phyloP scores from a whole-genome alignment of 1,139 yeast species.

The Magnusiomyces suaveolens region DNA sequence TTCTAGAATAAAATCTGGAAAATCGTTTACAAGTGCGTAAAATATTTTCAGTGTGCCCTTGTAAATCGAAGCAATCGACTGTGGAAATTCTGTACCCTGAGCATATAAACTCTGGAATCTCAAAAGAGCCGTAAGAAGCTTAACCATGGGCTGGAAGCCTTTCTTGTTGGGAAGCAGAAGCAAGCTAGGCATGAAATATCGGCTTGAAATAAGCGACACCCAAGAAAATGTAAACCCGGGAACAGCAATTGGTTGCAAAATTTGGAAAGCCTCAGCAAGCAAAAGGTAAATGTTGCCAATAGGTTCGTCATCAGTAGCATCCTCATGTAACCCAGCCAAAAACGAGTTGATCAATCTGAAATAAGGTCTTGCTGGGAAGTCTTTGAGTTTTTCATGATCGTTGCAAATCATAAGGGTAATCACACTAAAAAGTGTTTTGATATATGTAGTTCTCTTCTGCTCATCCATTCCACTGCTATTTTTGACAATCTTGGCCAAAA shows the following conservation, averaged over 20 bases:
- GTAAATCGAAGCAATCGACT: constrained; percentile 68
- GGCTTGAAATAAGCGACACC: constrained; percentile 82
- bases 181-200: constrained; percentile 77
- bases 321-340: constrained; percentile 42
- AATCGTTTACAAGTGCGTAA: constrained; percentile 73
- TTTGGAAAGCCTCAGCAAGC: constrained; percentile 59
- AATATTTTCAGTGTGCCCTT: constrained; percentile 79
- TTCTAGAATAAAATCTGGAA: constrained; percentile 75
- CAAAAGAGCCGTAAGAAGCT: constrained; percentile 56
- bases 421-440: constrained; percentile 56
- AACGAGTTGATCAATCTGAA: constrained; percentile 81
- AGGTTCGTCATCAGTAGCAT: constrained; percentile 29
- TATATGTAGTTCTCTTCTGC: constrained; percentile 22
- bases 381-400: constrained; percentile 59
- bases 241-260: constrained; percentile 78
- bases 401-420: constrained; percentile 59
- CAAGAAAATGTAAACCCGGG: constrained; percentile 96
- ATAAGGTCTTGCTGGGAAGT: constrained; percentile 82
- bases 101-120: constrained; percentile 48
- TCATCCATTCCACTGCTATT: constrained; percentile 37
- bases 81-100: constrained; percentile 41
- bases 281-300: constrained; percentile 45
- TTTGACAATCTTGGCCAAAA: constrained; percentile 53
- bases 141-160: constrained; percentile 54
- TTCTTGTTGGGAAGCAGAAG: constrained; percentile 47